Evolutionary conservation across 2,329 filamentous ascomycete species (phyloP).

Genomic region (Microsporum canis): DNA sequence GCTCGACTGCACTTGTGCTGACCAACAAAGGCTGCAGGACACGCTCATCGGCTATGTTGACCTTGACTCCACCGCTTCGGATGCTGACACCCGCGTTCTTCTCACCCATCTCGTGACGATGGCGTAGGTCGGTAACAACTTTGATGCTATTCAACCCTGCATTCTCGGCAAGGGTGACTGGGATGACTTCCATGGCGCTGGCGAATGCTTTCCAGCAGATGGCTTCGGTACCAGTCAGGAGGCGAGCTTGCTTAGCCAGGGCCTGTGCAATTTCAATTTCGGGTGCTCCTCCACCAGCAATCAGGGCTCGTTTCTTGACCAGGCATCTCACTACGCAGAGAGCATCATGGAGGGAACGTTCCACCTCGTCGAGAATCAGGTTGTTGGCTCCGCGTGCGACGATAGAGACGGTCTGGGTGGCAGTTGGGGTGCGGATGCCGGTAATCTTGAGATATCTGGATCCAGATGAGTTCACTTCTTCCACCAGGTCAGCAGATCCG

Average conservation of each 20-base stretch:
- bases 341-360: conserved; percentile 91
- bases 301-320: conserved; percentile 99
- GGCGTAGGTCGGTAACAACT: conserved; percentile 89
- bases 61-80: conserved; percentile 92
- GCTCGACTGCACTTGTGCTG: conserved; percentile 91
- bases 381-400: conserved; percentile 89
- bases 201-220: conserved; percentile 99
- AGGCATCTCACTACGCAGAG: conserved; percentile 94
- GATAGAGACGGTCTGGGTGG: conserved; percentile 76
- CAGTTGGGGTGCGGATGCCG: conserved; percentile 65
- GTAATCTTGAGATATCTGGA: conserved; percentile 91
- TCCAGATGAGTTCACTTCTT: conserved; percentile 79
- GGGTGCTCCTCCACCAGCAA: conserved; percentile 89
- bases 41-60: conserved; percentile 92
- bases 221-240: conserved; percentile 78
- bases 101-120: conserved; percentile 90
- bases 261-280: conserved; percentile 92
- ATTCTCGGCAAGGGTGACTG: conserved; percentile 93
- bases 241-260: conserved; percentile 69
- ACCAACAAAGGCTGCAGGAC: conserved; percentile 92
- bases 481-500: conserved; percentile 81
- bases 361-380: conserved; percentile 91
- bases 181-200: conserved; percentile 92
- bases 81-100: conserved; percentile 96
- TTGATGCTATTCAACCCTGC: conserved; percentile 97